Percentiles rank a stretch among this genome's conserved stretches.
These are phyloP conservation scores for Neurospora sp. DNA, from an alignment of 495 filamentous ascomycete genomes.

Conservation along the genomic window DNA sequence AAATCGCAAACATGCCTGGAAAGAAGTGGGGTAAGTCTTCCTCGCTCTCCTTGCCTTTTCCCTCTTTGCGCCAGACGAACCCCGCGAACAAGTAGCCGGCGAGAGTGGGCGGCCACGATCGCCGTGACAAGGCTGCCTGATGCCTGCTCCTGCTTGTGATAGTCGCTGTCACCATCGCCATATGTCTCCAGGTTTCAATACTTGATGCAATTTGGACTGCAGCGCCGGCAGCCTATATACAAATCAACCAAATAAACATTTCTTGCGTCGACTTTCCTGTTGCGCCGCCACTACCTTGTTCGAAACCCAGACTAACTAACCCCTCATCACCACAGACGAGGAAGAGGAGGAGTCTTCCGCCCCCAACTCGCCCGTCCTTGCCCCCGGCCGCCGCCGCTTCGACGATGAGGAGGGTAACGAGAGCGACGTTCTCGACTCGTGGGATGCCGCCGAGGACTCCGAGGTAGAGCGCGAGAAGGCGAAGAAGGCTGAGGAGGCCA, in stretches of 20 bases:
- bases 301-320: slow-evolving; percentile 26
- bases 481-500: slow-evolving; percentile 72
- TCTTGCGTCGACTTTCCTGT: slow-evolving; percentile 1
- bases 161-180: not conserved
- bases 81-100: not conserved
- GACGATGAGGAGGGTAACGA: slow-evolving; percentile 89
- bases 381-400: slow-evolving; percentile 53
- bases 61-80: not conserved
- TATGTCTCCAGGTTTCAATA: not conserved
- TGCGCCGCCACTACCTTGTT: not conserved
- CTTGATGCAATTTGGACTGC: not conserved
- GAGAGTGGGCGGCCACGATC: not conserved
- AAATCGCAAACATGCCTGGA: slow-evolving; percentile 17
- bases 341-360: slow-evolving; percentile 60
- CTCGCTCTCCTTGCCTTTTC: slow-evolving; percentile 9
- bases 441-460: slow-evolving; percentile 95
- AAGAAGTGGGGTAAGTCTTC: slow-evolving; percentile 28
- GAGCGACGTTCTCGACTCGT: slow-evolving; percentile 84
- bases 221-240: not conserved
- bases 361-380: slow-evolving; percentile 48
- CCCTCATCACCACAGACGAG: slow-evolving; percentile 12
- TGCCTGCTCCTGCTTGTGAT: not conserved
- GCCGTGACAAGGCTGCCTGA: not conserved
- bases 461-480: slow-evolving; percentile 94
- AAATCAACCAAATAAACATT: slow-evolving; percentile 12